phyloP scores from a whole-genome alignment of 2,329 filamentous ascomycete species.

The Apiospora marii region DNA sequence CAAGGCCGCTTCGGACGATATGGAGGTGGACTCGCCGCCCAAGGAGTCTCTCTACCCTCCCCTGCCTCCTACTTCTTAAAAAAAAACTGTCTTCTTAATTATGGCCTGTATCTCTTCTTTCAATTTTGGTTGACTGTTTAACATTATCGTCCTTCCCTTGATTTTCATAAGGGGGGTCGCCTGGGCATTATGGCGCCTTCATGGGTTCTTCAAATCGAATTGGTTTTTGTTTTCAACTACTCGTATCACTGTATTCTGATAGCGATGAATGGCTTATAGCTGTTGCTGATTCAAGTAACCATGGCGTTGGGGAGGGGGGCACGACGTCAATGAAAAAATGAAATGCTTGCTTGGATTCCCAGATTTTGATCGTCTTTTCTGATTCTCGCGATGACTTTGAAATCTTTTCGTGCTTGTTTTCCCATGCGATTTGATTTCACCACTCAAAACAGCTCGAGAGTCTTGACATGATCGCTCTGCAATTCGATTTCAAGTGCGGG shows the following conservation, averaged over 20 bases:
- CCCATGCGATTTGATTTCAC: background rate
- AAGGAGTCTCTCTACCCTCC: conserved; percentile 46
- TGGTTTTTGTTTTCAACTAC: background rate
- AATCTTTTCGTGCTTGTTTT: background rate
- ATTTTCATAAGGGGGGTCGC: background rate
- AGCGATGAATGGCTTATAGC: background rate
- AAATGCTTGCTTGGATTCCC: background rate
- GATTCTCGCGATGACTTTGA: background rate
- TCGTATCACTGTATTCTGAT: conserved; percentile 18
- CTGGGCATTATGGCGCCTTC: conserved; percentile 1
- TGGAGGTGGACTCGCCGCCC: conserved; percentile 44
- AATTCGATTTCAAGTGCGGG: background rate
- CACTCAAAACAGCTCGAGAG: background rate
- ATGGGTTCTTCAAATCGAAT: background rate
- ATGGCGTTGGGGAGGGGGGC: conserved; percentile 10
- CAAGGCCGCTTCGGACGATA: conserved; percentile 43
- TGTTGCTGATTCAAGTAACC: background rate
- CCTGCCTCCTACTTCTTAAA: conserved; percentile 35
- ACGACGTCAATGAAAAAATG: conserved; percentile 21
- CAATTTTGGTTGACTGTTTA: background rate
- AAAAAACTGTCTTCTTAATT: background rate
- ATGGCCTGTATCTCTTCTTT: background rate
- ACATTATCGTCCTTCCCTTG: background rate
- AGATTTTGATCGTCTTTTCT: background rate
- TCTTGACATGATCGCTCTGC: background rate